Evolutionary conservation across 148 eudicot species (phyloP).

Genomic region (Rhododendron molle): DNA sequence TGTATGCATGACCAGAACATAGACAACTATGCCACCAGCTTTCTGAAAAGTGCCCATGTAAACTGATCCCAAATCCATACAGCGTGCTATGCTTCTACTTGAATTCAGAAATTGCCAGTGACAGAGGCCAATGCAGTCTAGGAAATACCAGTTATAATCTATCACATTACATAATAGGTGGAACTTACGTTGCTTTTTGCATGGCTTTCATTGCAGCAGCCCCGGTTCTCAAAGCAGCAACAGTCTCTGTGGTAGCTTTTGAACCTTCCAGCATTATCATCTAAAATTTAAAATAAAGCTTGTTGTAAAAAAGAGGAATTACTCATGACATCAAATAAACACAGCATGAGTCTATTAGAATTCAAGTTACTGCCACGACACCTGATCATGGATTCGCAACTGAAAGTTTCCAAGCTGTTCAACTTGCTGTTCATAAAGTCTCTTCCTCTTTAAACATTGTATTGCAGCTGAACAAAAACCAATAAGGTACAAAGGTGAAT

Average conservation of each 20-base stretch:
- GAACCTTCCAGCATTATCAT: constrained; percentile 94
- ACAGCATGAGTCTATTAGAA: neutral
- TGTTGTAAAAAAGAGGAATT: neutral
- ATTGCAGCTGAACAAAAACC: constrained; percentile 53
- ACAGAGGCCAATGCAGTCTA: neutral
- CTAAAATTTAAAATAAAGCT: constrained; percentile 31
- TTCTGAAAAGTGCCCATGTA: neutral
- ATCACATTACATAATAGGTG: neutral
- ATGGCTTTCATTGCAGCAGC: constrained; percentile 92
- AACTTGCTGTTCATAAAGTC: constrained; percentile 72
- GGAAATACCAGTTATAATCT: neutral
- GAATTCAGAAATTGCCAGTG: neutral
- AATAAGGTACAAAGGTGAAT: neutral
- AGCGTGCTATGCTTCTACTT: neutral
- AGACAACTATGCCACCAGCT: neutral
- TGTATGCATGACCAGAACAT: neutral
- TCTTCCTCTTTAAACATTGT: constrained; percentile 84
- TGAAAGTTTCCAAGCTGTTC: constrained; percentile 88
- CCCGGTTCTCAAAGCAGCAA: constrained; percentile 89
- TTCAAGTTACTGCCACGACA: constrained; percentile 4
- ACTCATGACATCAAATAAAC: neutral
- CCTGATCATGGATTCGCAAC: constrained; percentile 90
- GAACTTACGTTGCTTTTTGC: constrained; percentile 91
- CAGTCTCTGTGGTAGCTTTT: constrained; percentile 91
- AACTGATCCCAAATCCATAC: neutral